Conservation (phyloP, 2,329 filamentous ascomycete species). For the Ascochyta fabae region DNA sequence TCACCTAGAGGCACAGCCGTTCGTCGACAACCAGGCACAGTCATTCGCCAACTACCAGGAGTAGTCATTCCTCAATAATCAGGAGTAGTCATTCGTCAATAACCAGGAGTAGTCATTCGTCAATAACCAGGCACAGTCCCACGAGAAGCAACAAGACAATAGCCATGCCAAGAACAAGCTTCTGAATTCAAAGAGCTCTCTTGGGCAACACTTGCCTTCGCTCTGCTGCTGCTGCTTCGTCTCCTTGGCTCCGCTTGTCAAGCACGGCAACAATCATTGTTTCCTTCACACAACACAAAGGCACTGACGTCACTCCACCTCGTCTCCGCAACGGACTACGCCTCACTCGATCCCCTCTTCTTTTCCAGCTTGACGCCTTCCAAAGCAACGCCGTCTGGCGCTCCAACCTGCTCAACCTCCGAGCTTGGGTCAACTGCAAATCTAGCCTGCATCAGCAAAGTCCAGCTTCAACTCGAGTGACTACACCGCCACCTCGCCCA, state of each 20-base stretch:
- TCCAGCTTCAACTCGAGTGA: not conserved
- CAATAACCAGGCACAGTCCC: conserved; percentile 17
- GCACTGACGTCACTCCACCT: conserved; percentile 13
- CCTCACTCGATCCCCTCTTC: not conserved
- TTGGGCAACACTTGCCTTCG: not conserved
- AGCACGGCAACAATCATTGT: not conserved
- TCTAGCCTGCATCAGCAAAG: not conserved
- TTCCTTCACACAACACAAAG: conserved; percentile 3
- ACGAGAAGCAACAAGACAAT: not conserved
- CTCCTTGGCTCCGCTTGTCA: not conserved
- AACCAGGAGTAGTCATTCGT: not conserved
- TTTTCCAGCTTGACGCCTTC: not conserved
- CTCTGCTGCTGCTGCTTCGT: not conserved
- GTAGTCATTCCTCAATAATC: conserved; percentile 1
- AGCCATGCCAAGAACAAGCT: conserved; percentile 20
- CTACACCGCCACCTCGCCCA: conserved; percentile 20
- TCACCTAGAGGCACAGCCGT: conserved; percentile 8
- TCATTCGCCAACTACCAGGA: conserved; percentile 1
- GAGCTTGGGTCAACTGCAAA: conserved; percentile 1
- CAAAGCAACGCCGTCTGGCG: not conserved
- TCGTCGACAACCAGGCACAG: not conserved
- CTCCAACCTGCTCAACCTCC: not conserved
- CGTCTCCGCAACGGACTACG: not conserved
- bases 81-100: conserved; percentile 12
- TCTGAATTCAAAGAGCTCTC: conserved; percentile 4